Base-by-base conservation (phyloP, 2,329 filamentous ascomycete species). In the Acephala macrosclerotiorum region DNA sequence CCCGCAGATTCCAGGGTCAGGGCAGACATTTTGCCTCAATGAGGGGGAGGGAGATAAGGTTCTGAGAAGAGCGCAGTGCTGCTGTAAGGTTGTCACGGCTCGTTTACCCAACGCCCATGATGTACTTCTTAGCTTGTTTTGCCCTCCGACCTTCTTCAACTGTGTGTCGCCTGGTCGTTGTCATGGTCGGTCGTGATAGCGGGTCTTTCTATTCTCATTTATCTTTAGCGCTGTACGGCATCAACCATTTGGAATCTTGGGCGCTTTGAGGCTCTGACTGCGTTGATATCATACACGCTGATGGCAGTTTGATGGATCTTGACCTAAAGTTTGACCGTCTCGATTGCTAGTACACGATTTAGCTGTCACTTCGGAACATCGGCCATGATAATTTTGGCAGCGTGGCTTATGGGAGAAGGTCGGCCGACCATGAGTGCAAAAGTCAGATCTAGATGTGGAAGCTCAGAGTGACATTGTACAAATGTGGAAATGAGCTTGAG, bases 401-500 rank as follows among this genome's bases (percentile, higher is more conserved):
- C 7, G 45, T 49, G 45, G 45, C 45, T 22, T 22, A 49, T 49
- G 45, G 45, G 18, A 47, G 18, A 47, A 16, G 18, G 40, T 18
- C 40, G 18, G 40, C 9, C n/a, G n/a, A n/a, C n/a, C n/a, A 42
- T 42, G 40, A 14, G 8, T 49, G n/a, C 45, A 22, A 11, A 49
- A 49, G 6, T 49, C 45, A 22, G 45, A 49, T 49, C 45, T 49
- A 7, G n/a, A 22, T 22, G 26, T 33, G 14, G 12, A 20, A 33
- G 16, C 16, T 25, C 55, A 20, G 16, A 25, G 49, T 53, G 25
- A 53, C 25, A 33, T 33, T 20, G 14, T 56, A 8, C 18, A 56
- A 56, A 38, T 57, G 55, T 57, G 55, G 55, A 57, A 57, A 57
- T 57, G 55, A 57, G 55, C 3, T 36, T 22, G 55, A 36, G 55